These are phyloP conservation scores for Naganishia randhawae DNA, from an alignment of 768 basidiomycete genomes.

Conservation along the genomic window DNA sequence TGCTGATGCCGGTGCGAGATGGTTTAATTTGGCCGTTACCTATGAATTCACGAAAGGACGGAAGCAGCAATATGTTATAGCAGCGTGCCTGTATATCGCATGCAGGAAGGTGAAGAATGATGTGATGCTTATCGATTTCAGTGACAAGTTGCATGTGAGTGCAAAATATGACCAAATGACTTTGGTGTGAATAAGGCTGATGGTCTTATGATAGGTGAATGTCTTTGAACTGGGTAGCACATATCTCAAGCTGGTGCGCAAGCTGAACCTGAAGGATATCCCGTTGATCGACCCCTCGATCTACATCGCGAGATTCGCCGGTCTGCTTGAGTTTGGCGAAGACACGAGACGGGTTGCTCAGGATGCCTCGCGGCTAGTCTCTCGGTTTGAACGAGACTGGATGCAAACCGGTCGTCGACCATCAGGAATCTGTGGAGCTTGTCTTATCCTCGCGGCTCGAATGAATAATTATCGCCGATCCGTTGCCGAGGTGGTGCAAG, in stretches of 20 bases:
- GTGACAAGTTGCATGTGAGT: conserved; percentile 81
- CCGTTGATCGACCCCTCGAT: conserved; percentile 93
- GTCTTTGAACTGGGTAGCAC: conserved; percentile 96
- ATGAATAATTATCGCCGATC: conserved; percentile 97
- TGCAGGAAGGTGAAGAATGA: conserved; percentile 88
- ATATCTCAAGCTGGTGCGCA: conserved; percentile 85
- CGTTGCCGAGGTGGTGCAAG: conserved; percentile 93
- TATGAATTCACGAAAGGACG: conserved; percentile 92
- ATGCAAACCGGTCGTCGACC: conserved; percentile 92
- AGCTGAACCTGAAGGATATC: conserved; percentile 71
- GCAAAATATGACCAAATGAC: background rate
- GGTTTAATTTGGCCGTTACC: conserved; percentile 89
- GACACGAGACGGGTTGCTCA: conserved; percentile 86
- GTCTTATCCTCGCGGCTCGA: conserved; percentile 85
- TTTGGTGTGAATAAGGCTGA: background rate
- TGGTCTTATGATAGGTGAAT: conserved; percentile 64
- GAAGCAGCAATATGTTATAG: conserved; percentile 85
- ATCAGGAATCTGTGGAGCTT: conserved; percentile 95
- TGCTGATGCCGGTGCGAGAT: conserved; percentile 71
- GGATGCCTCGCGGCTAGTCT: conserved; percentile 88
- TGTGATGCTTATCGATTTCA: conserved; percentile 98
- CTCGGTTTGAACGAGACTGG: conserved; percentile 94
- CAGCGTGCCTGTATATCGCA: conserved; percentile 90
- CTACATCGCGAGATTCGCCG: conserved; percentile 91
- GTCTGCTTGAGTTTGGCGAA: conserved; percentile 91